Conservation (phyloP, 257 asterid species). For the Nicotiana paniculata region DNA sequence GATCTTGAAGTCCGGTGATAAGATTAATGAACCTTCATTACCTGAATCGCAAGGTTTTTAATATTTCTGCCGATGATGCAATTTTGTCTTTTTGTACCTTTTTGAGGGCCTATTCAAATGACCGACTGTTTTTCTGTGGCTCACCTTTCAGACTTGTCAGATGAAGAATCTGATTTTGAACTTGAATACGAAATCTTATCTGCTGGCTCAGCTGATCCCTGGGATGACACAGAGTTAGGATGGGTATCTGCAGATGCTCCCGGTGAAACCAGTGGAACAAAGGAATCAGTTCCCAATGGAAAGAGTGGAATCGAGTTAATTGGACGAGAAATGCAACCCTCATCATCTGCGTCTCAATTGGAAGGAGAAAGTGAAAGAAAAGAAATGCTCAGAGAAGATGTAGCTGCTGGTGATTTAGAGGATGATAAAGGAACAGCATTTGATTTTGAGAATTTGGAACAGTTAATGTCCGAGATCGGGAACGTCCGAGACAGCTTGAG, state of each 20-base stretch:
- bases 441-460: slow-evolving; percentile 80
- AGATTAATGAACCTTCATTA: slow-evolving; percentile 62
- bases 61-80: background rate
- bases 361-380: slow-evolving; percentile 26
- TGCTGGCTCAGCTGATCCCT: slow-evolving; percentile 71
- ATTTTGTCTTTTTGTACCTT: background rate
- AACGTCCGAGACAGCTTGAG: slow-evolving; percentile 64
- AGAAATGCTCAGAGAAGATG: slow-evolving; percentile 21
- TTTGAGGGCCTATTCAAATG: background rate
- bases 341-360: slow-evolving; percentile 40
- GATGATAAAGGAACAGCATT: slow-evolving; percentile 42
- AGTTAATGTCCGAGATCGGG: slow-evolving; percentile 84
- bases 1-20: slow-evolving; percentile 88
- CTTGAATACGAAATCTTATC: slow-evolving; percentile 72
- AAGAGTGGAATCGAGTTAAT: slow-evolving; percentile 17
- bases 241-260: slow-evolving; percentile 64
- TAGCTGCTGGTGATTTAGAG: slow-evolving; percentile 25
- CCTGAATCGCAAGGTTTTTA: slow-evolving; percentile 65
- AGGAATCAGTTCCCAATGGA: slow-evolving; percentile 23
- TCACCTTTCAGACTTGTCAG: slow-evolving; percentile 54
- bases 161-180: slow-evolving; percentile 71
- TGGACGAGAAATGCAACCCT: slow-evolving; percentile 29
- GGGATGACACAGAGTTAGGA: slow-evolving; percentile 56
- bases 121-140: background rate
- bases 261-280: slow-evolving; percentile 24